Conservation (phyloP, 78 protist genomes). For the Dictyostelium intermedium region DNA sequence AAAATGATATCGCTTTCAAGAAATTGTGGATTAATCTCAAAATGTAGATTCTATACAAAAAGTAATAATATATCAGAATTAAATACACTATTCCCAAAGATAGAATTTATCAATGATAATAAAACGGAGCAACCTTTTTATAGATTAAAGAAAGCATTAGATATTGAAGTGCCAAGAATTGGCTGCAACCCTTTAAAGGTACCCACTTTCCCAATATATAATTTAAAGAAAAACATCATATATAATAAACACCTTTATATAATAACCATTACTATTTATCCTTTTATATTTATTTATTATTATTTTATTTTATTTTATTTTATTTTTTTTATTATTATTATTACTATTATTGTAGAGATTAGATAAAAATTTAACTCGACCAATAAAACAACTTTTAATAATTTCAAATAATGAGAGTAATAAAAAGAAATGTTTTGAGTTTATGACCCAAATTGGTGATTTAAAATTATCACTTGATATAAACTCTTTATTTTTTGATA, state of each 20-base stretch:
- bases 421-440: neutral
- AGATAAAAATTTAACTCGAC: constrained; percentile 4
- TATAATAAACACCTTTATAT: neutral
- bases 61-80: neutral
- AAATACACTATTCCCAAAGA: neutral
- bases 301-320: no score
- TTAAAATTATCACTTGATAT: constrained; percentile 3
- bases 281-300: no score
- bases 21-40: neutral
- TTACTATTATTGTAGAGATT: neutral
- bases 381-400: constrained; percentile 1
- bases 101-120: neutral
- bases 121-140: neutral
- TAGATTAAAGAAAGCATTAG: neutral
- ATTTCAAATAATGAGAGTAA: neutral
- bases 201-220: no score
- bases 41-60: neutral
- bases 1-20: neutral
- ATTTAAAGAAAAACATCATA: no score
- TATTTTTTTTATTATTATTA: neutral
- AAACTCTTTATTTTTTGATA: neutral
- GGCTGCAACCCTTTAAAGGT: constrained; percentile 7
- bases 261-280: no score
- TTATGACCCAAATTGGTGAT: neutral
- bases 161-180: neutral